Evolutionary conservation across 2,329 filamentous ascomycete species (phyloP).

Genomic region (Phyllosticta citrichinensis): DNA sequence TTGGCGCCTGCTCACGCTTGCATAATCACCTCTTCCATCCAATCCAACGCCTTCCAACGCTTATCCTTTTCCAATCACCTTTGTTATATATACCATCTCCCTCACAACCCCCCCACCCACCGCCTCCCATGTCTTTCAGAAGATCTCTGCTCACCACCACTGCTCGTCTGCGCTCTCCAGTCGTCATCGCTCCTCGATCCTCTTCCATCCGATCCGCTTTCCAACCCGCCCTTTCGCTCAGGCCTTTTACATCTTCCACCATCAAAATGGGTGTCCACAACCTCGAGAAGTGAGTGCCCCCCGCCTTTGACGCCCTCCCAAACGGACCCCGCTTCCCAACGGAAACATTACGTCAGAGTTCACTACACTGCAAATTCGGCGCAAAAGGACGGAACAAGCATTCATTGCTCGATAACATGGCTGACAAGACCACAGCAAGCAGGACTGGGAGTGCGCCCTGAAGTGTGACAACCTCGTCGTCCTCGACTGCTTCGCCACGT

Average conservation of each 20-base stretch:
- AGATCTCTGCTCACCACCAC: slow-evolving; percentile 34
- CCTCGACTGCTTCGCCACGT: slow-evolving; percentile 78
- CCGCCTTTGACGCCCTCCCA: not conserved
- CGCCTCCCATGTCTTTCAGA: slow-evolving; percentile 24
- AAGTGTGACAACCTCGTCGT: slow-evolving; percentile 52
- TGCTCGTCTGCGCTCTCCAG: slow-evolving; percentile 22
- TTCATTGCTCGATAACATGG: not conserved
- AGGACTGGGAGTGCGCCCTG: slow-evolving; percentile 49
- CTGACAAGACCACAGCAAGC: slow-evolving; percentile 36
- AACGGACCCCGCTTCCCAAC: not conserved
- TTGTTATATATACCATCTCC: slow-evolving; percentile 18
- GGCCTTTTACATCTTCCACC: slow-evolving; percentile 31
- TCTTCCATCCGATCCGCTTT: slow-evolving; percentile 22
- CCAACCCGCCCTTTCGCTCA: slow-evolving; percentile 17
- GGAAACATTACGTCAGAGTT: not conserved
- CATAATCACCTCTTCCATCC: slow-evolving; percentile 21
- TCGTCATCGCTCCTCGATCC: slow-evolving; percentile 14
- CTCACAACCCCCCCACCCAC: slow-evolving; percentile 1
- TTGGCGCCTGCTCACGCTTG: slow-evolving; percentile 3
- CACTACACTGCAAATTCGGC: not conserved
- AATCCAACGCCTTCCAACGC: slow-evolving; percentile 17
- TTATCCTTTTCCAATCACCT: slow-evolving; percentile 2
- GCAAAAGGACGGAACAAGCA: not conserved
- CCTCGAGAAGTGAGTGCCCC: slow-evolving; percentile 32
- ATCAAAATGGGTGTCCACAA: slow-evolving; percentile 41